Evolutionary conservation across 192 early-diverging fungal genomes (phyloP).

Genomic region (Rhizophagus clarus): DNA sequence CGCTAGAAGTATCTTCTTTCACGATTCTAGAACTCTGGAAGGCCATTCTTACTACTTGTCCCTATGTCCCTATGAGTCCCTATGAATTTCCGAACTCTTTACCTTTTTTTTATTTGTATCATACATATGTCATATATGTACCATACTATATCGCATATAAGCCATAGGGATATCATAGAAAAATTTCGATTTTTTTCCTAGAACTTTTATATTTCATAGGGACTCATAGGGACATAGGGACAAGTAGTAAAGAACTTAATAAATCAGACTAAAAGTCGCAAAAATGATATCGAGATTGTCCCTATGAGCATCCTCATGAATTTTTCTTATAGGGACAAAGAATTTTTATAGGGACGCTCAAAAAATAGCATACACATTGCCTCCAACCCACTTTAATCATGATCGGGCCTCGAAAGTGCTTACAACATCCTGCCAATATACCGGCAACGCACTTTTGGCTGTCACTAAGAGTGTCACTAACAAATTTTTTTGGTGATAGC

Average conservation of each 20-base stretch:
- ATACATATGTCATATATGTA: neutral
- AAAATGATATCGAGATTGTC: neutral
- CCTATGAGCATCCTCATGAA: neutral
- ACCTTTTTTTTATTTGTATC: neutral
- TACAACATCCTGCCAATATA: too few relatives aligned
- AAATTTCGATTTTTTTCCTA: neutral
- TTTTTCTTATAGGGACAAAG: neutral
- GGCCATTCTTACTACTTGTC: neutral
- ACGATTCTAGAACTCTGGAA: neutral
- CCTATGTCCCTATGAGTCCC: neutral
- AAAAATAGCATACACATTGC: too few relatives aligned
- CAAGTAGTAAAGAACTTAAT: neutral
- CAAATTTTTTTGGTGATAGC: too few relatives aligned
- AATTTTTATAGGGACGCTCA: too few relatives aligned
- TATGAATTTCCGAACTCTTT: neutral
- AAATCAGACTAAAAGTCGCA: neutral
- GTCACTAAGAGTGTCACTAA: too few relatives aligned
- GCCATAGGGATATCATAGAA: neutral
- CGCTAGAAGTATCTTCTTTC: neutral
- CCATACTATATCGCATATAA: neutral
- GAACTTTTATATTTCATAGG: conserved; percentile 4
- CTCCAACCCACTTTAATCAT: too few relatives aligned
- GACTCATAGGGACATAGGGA: neutral
- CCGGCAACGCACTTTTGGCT: too few relatives aligned
- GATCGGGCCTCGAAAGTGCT: too few relatives aligned